Evolutionary conservation across 345 rosid species (phyloP).

Genomic region (Abelmoschus esculentus): DNA sequence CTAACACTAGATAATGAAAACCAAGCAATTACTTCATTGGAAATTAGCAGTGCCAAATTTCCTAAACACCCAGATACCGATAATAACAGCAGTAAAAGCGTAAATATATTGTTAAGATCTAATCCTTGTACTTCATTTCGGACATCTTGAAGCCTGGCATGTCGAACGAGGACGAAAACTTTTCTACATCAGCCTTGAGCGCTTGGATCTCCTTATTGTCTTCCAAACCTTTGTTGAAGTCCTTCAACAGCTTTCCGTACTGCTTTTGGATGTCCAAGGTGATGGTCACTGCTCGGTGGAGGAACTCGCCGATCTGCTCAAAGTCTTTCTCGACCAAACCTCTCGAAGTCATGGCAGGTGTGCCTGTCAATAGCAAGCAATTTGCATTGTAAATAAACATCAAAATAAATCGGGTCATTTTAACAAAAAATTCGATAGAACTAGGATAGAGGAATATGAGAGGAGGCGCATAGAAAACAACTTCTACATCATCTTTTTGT

Average conservation of each 20-base stretch:
- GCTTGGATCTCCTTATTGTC: conserved; percentile 81
- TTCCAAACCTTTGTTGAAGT: conserved; percentile 80
- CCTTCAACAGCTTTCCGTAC: conserved; percentile 81
- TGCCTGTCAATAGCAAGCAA: conserved; percentile 38
- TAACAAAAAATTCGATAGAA: background rate
- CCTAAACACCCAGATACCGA: conserved; percentile 7
- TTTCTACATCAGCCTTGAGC: conserved; percentile 80
- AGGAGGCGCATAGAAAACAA: background rate
- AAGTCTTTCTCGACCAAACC: conserved; percentile 96
- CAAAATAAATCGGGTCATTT: background rate
- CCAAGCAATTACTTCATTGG: background rate
- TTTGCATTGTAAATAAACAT: background rate
- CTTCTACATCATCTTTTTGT: background rate
- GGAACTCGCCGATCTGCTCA: conserved; percentile 88
- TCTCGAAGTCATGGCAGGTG: conserved; percentile 99
- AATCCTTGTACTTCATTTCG: conserved; percentile 74
- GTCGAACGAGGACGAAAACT: conserved; percentile 62
- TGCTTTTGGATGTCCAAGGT: conserved; percentile 82
- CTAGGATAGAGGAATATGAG: background rate
- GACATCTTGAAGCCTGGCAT: conserved; percentile 81
- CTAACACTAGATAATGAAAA: background rate
- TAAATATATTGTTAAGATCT: conserved; percentile 4
- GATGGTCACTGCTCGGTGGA: conserved; percentile 73
- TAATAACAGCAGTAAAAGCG: background rate
- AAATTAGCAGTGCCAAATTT: background rate